A percentile compares a stretch with the other conserved stretches of the same genome.
These are phyloP conservation scores for Ceratocystis papillata DNA, from an alignment of 2,329 filamentous ascomycete species.

Conservation along the genomic window DNA sequence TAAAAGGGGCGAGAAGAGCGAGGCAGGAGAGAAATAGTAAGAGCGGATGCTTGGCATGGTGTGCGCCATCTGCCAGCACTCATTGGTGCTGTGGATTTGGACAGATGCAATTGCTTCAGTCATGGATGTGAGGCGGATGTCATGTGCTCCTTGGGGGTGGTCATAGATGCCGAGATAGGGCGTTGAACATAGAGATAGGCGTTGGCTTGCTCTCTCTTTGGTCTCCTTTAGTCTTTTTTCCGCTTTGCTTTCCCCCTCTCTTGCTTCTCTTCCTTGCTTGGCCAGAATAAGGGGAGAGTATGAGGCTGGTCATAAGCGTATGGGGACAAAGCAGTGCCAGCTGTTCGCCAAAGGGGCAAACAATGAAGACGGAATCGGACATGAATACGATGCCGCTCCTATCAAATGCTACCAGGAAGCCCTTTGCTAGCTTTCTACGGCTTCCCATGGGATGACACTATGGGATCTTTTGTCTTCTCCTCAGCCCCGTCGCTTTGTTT, in stretches of 20 bases:
- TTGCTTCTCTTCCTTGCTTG: background rate
- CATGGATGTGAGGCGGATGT: background rate
- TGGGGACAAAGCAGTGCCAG: background rate
- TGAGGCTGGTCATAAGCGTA: background rate
- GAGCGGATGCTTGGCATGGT: background rate
- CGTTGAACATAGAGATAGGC: background rate
- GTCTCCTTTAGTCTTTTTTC: background rate
- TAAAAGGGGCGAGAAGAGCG: background rate
- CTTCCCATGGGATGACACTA: background rate
- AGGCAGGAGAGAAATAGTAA: background rate
- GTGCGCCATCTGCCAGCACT: background rate
- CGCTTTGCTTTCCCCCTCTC: background rate
- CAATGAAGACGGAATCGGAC: background rate
- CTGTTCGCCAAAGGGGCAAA: background rate
- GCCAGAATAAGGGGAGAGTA: background rate
- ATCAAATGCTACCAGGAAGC: background rate
- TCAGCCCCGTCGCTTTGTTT: background rate
- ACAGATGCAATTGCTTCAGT: background rate
- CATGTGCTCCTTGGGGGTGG: background rate
- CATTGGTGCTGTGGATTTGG: background rate
- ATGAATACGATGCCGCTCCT: background rate
- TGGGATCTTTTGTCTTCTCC: background rate
- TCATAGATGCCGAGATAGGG: background rate
- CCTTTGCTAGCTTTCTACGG: background rate
- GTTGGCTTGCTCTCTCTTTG: background rate